These are phyloP conservation scores for Dactylellina drechsleri DNA, from an alignment of 2,329 filamentous ascomycete species.

Conservation along the genomic window DNA sequence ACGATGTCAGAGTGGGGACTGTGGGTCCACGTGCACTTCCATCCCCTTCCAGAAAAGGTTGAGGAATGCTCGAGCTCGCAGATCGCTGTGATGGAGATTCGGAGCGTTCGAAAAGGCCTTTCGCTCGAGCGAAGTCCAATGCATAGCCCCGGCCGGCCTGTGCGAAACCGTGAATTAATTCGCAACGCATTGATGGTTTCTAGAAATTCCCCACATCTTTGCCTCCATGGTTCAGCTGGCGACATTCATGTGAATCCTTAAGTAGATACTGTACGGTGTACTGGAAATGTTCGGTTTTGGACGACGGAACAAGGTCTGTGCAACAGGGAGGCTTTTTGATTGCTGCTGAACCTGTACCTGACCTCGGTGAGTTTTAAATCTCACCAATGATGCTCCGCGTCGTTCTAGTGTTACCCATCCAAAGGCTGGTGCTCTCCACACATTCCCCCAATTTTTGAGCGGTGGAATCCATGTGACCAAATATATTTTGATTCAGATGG, in stretches of 20 bases:
- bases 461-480: constrained; percentile 46
- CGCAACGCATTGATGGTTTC: constrained; percentile 24
- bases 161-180: constrained; percentile 18
- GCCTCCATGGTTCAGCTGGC: neutral
- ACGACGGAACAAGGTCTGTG: constrained; percentile 33
- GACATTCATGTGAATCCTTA: neutral
- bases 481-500: constrained; percentile 13
- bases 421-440: constrained; percentile 11
- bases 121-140: constrained; percentile 25
- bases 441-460: constrained; percentile 23
- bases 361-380: constrained; percentile 50
- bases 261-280: too few species aligned
- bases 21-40: constrained; percentile 53
- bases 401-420: constrained; percentile 18
- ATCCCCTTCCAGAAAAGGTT: constrained; percentile 40
- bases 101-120: constrained; percentile 23
- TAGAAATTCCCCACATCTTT: constrained; percentile 17
- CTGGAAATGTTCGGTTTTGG: too few species aligned
- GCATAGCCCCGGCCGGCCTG: constrained; percentile 12
- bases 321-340: constrained; percentile 39
- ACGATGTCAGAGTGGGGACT: constrained; percentile 38
- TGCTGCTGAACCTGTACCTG: constrained; percentile 22
- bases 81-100: constrained; percentile 11
- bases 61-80: constrained; percentile 31
- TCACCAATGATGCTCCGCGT: constrained; percentile 22